Conservation (phyloP, 768 basidiomycete genomes). For the Phlebiopsis flavidoalba region DNA sequence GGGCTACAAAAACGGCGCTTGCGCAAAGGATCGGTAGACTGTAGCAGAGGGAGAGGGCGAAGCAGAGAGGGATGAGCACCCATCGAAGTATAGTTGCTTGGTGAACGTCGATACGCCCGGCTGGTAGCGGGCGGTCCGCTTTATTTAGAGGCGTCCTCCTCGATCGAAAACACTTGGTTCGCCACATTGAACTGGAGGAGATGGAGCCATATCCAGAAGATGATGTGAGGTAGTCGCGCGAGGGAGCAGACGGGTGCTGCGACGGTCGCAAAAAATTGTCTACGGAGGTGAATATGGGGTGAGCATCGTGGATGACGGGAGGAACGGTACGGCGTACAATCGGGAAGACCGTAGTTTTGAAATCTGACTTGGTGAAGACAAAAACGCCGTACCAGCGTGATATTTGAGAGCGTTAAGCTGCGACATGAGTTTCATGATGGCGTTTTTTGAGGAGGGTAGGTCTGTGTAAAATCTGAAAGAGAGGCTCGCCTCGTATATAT, state of each 20-base stretch:
- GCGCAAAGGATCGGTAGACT: slow-evolving; percentile 4
- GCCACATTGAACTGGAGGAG: slow-evolving; percentile 25
- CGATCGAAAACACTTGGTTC: slow-evolving; percentile 20
- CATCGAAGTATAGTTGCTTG: slow-evolving; percentile 16
- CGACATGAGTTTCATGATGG: no score
- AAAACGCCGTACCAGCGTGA: slow-evolving; percentile 18
- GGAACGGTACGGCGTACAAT: slow-evolving; percentile 29
- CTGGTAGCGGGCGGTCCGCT: slow-evolving; percentile 20
- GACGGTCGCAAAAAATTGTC: slow-evolving; percentile 14
- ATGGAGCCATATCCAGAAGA: slow-evolving; percentile 19
- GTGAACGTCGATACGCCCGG: slow-evolving; percentile 16
- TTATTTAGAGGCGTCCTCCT: slow-evolving; percentile 24
- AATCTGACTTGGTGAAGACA: slow-evolving; percentile 43
- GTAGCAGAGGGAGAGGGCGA: slow-evolving; percentile 9
- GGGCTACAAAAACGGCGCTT: slow-evolving; percentile 13
- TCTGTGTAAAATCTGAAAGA: no score
- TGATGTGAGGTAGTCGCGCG: slow-evolving; percentile 6
- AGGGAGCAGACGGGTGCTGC: slow-evolving; percentile 9
- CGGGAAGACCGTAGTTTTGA: slow-evolving; percentile 41
- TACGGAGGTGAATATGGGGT: not conserved
- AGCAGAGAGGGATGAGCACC: slow-evolving; percentile 17
- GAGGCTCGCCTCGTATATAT: no score
- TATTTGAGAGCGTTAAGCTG: not conserved
- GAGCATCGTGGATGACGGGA: no score
- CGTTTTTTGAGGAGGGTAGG: no score